phyloP scores from a whole-genome alignment of 768 basidiomycete species.

The Sporobolomyces roseus region DNA sequence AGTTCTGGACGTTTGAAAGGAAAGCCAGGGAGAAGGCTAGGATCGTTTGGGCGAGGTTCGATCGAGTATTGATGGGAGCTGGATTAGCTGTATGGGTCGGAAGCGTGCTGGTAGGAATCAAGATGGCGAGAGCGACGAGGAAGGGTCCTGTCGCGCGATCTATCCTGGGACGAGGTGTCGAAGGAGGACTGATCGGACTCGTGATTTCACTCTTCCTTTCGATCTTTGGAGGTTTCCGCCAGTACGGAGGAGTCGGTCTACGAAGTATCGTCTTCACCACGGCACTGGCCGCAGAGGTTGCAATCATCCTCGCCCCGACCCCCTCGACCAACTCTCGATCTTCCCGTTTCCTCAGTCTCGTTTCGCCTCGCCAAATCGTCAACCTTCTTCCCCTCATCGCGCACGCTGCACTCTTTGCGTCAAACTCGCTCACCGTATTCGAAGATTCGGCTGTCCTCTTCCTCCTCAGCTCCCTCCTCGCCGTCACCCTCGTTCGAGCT shows the following conservation, averaged over 20 bases:
- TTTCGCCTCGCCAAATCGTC: conserved; percentile 5
- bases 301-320: conserved; percentile 4
- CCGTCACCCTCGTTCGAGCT: conserved; percentile 63
- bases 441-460: conserved; percentile 80
- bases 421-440: conserved; percentile 97
- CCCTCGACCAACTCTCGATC: background rate
- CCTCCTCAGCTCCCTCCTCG: conserved; percentile 58
- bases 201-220: background rate
- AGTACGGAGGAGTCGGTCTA: conserved; percentile 12
- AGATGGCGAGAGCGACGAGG: conserved; percentile 9
- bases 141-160: conserved; percentile 22
- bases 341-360: background rate
- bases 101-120: conserved; percentile 16
- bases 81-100: conserved; percentile 61
- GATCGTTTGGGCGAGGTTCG: conserved; percentile 91
- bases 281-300: conserved; percentile 22
- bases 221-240: background rate
- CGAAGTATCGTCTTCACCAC: conserved; percentile 12
- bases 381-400: conserved; percentile 56
- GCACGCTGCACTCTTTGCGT: conserved; percentile 73
- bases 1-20: conserved; percentile 57
- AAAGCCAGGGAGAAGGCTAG: conserved; percentile 68
- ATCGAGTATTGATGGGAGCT: conserved; percentile 66
- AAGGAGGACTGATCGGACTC: conserved; percentile 25
- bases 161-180: conserved; percentile 30